Percentiles rank a stretch among this genome's conserved stretches.
Conservation (phyloP, 2,329 filamentous ascomycete genomes). For the Talaromyces verruculosus region DNA sequence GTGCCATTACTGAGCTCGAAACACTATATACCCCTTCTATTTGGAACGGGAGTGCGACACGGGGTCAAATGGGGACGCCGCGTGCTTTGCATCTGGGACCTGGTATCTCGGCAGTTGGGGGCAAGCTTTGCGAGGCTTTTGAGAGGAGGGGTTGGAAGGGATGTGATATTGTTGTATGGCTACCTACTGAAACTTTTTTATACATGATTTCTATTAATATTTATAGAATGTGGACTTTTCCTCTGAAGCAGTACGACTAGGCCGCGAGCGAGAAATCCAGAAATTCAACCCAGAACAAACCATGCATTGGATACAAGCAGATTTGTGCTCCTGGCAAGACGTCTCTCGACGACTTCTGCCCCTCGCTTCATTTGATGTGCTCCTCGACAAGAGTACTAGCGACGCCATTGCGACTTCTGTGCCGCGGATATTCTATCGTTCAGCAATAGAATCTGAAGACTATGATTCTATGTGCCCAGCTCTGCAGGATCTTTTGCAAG, state of each 20-base stretch:
- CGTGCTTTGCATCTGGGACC: conserved; percentile 38
- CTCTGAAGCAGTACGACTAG: conserved; percentile 38
- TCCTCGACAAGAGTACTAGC: conserved; percentile 41
- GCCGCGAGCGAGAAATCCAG: conserved; percentile 28
- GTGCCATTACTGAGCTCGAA: conserved; percentile 30
- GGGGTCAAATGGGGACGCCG: conserved; percentile 17
- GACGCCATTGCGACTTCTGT: conserved; percentile 38
- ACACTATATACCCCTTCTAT: conserved; percentile 9
- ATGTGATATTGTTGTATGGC: conserved; percentile 35
- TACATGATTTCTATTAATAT: not conserved
- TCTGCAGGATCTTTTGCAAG: not conserved
- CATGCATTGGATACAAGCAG: conserved; percentile 36
- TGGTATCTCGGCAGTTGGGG: conserved; percentile 35
- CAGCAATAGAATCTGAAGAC: not conserved
- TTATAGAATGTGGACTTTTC: conserved; percentile 40
- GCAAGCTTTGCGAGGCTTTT: conserved; percentile 33
- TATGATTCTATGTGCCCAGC: not conserved
- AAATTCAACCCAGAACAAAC: conserved; percentile 24
- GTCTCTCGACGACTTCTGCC: conserved; percentile 26
- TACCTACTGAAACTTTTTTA: not conserved
- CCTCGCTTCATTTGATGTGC: conserved; percentile 35
- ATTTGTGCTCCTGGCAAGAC: conserved; percentile 36
- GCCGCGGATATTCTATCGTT: conserved; percentile 23
- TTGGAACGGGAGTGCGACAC: not conserved
- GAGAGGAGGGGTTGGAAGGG: conserved; percentile 30